These are phyloP conservation scores for Diplodia mutila DNA, from an alignment of 2,329 filamentous ascomycete genomes.

Conservation along the genomic window DNA sequence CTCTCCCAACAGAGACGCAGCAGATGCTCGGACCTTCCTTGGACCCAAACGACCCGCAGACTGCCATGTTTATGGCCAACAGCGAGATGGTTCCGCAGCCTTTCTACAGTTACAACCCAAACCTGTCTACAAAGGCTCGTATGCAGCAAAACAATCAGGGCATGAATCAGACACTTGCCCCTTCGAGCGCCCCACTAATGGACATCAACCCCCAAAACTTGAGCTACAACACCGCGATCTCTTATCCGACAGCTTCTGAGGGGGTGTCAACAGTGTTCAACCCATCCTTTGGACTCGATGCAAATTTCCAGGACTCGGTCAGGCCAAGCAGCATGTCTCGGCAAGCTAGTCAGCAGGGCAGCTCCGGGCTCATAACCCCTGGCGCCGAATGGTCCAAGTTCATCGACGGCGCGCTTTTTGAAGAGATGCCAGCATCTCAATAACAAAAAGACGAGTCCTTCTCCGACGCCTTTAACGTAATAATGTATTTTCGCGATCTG, in stretches of 20 bases:
- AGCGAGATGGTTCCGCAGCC: slow-evolving; percentile 47
- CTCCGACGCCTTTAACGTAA: not conserved
- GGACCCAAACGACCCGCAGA: slow-evolving; percentile 51
- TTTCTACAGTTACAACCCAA: slow-evolving; percentile 53
- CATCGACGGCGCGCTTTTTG: slow-evolving; percentile 32
- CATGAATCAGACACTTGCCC: slow-evolving; percentile 47
- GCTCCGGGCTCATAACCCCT: slow-evolving; percentile 33
- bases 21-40: slow-evolving; percentile 55
- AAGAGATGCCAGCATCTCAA: slow-evolving; percentile 25
- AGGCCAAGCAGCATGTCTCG: slow-evolving; percentile 28
- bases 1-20: slow-evolving; percentile 58
- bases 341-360: slow-evolving; percentile 29
- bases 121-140: slow-evolving; percentile 39
- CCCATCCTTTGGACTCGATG: slow-evolving; percentile 28
- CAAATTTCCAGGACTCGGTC: slow-evolving; percentile 1
- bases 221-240: slow-evolving; percentile 27
- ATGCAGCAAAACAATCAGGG: slow-evolving; percentile 31
- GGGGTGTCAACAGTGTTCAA: slow-evolving; percentile 31
- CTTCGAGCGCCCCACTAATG: slow-evolving; percentile 35
- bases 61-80: slow-evolving; percentile 52
- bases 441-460: not conserved
- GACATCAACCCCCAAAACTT: slow-evolving; percentile 31
- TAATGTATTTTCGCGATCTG: not conserved
- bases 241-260: slow-evolving; percentile 29
- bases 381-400: slow-evolving; percentile 34